Evolutionary conservation across 805 yeast genomes (phyloP), one percentile per base, ranked within the genome.

Genomic region (Zygotorulaspora florentina): DNA sequence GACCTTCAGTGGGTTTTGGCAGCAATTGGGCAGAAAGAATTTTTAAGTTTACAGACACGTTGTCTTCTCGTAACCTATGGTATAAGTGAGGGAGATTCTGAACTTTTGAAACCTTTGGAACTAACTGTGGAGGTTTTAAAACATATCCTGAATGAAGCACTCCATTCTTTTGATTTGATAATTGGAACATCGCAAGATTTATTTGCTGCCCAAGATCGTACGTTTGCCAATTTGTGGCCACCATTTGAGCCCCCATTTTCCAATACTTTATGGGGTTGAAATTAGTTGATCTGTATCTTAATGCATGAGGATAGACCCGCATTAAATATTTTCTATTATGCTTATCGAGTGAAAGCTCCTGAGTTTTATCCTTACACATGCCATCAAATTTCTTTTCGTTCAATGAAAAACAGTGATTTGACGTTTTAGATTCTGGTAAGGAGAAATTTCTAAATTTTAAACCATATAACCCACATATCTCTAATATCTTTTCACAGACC

Each of bases 171-270:
- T 71, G 75, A 11, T 74, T 70, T 0, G 78, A 76, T 12, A 75
- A 64, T 41, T 78, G 79, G 64, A 91, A 88, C 76, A 89, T 68
- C 3, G 96, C 87, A 51, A 85, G 85, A 62, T 89, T 90, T 9
- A 93, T 58, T 59, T 89, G 96, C 60, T 90, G 91, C 0, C 97
- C 96, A 13, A 80, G 47, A 59, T 93, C 99, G 61, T 79, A 83
- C 0, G 93, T 83, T 65, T 91, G 99, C 97, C 97, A 91, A 61
- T 91, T 93, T 0, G 96, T 83, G 0, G 99, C 98, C 3, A 87
- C 98, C 88, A 93, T 79, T 60, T 93, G 99, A 9, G 77, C 83
- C 0, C 99, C 99, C 39, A 76, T 70, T 40, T 73, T 73, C 99
- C 99, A 93, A 58, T 79, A 88, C 0, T 65, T 64, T 1, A 87